Evolutionary conservation across 2,329 filamentous ascomycete genomes (phyloP), one percentile per base, ranked within the genome.

Genomic region (Zasmidium citrigriseum): DNA sequence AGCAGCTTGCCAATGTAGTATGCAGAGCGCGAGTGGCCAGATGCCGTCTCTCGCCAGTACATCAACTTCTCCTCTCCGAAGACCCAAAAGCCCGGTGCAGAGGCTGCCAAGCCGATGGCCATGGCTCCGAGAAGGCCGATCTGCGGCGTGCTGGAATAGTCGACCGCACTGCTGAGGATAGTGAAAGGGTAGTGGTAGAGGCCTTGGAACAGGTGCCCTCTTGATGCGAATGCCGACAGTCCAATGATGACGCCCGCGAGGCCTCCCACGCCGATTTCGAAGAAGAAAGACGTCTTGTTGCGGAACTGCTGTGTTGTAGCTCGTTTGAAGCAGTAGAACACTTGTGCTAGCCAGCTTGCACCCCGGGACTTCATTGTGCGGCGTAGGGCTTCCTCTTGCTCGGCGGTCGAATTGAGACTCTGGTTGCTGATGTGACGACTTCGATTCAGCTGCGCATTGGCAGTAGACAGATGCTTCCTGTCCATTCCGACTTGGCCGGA

Each of bases 291-390:
- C 0, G 78, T 76, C 53, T 78, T 77, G 29, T 76, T 73, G 24
- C 84, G 82, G 62, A 80, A 81, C 70, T 87, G 84, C 69, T 87
- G 85, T 2, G 82, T 74, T 62, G 85, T 76, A 4, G 83, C 77
- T 2, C 85, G 78, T 2, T 69, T 65, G 41, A 84, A 75, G 63
- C 82, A 85, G 21, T 84, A 79, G 73, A 77, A 82, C 0, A 77
- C 71, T 72, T 87, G 84, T 49, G 77, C 77, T 38, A 72, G 62
- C 63, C 77, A 79, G 0, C 76, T 63, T 14, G 83, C 81, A 27
- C 82, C 82, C 3, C 83, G 77, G 27, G 76, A 76, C 63, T 77
- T 77, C 62, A 86, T 76, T 0, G 82, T 78, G 5, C 74, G 60
- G 5, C 73, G 71, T 16, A 84, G 75, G 22, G 76, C 73, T 46